phyloP scores from a whole-genome alignment of 2,329 filamentous ascomycete genomes.

The Penicillium sp. region DNA sequence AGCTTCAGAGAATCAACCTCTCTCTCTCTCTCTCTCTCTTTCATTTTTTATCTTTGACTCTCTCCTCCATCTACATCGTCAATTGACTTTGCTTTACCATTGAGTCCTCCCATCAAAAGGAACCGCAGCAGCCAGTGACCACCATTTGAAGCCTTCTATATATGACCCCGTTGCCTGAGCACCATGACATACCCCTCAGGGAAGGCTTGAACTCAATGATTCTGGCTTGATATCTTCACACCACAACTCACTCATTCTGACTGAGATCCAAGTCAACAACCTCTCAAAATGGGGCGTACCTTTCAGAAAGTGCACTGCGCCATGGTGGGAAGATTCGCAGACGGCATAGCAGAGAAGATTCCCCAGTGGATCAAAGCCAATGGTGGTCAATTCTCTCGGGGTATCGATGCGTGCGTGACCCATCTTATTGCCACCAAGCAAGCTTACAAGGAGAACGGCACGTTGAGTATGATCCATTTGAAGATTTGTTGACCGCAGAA shows the following conservation, averaged over 20 bases:
- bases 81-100: too few relatives aligned
- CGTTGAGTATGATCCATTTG: slow-evolving; percentile 36
- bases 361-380: slow-evolving; percentile 65
- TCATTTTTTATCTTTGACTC: too few relatives aligned
- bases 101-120: too few relatives aligned
- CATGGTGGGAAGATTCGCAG: slow-evolving; percentile 59
- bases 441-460: slow-evolving; percentile 56
- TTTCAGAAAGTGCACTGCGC: slow-evolving; percentile 60
- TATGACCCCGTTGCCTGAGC: too few relatives aligned
- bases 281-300: slow-evolving; percentile 38
- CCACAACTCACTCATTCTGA: background rate
- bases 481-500: background rate
- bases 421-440: slow-evolving; percentile 70
- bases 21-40: too few relatives aligned
- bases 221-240: too few relatives aligned
- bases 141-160: too few relatives aligned
- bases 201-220: too few relatives aligned
- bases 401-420: slow-evolving; percentile 61
- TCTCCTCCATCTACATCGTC: too few relatives aligned
- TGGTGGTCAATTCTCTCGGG: slow-evolving; percentile 58
- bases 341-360: slow-evolving; percentile 56
- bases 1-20: too few relatives aligned
- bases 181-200: too few relatives aligned
- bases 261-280: background rate
- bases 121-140: too few relatives aligned